Evolutionary conservation across 75 land plant genomes (phyloP).

Genomic region (Isoetes taiwanensis): DNA sequence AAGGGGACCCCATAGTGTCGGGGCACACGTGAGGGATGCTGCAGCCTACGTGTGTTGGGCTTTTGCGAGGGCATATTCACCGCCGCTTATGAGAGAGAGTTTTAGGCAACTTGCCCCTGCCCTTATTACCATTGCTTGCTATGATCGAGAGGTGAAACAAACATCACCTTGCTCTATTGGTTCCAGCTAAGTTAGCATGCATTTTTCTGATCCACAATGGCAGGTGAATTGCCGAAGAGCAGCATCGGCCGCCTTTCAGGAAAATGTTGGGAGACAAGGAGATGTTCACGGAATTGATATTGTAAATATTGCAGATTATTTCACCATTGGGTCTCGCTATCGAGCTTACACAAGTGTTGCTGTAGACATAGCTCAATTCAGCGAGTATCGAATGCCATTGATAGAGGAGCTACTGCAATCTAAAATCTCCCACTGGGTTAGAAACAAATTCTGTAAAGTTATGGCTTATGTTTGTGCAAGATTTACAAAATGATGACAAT

Average conservation of each 20-base stretch:
- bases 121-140: slow-evolving; percentile 79
- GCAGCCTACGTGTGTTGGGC: slow-evolving; percentile 99
- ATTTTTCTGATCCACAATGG: background rate
- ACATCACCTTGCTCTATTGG: too few relatives aligned
- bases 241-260: slow-evolving; percentile 97
- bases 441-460: background rate
- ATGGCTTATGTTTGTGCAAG: background rate
- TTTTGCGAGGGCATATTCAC: slow-evolving; percentile 89
- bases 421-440: slow-evolving; percentile 88
- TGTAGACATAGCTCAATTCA: slow-evolving; percentile 59
- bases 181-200: slow-evolving; percentile 1
- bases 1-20: slow-evolving; percentile 94
- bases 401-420: slow-evolving; percentile 58
- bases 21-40: slow-evolving; percentile 98
- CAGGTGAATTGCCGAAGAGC: slow-evolving; percentile 99
- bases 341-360: slow-evolving; percentile 79
- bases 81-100: slow-evolving; percentile 53
- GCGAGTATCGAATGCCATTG: slow-evolving; percentile 56
- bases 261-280: slow-evolving; percentile 98
- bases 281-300: slow-evolving; percentile 92
- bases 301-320: slow-evolving; percentile 90
- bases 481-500: background rate
- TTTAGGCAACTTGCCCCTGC: slow-evolving; percentile 75
- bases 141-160: slow-evolving; percentile 94
- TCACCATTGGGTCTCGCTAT: slow-evolving; percentile 72